Conservation (phyloP, 805 yeast species). For the Kurtzmaniella cleridarum region DNA sequence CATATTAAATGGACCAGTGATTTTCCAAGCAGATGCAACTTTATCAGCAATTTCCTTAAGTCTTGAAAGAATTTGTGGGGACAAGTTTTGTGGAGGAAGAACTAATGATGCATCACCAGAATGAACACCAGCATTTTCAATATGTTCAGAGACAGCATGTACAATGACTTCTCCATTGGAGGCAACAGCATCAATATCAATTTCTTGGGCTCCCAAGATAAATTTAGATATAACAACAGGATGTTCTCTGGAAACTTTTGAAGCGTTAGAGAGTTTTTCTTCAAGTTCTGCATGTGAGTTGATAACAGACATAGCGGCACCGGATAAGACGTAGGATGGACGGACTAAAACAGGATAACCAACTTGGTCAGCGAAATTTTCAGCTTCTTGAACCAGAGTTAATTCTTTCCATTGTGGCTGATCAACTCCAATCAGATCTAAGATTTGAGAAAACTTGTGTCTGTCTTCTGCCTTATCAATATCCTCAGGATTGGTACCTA, state of each 20-base stretch:
- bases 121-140: slow-evolving; percentile 97
- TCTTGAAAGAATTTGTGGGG: slow-evolving; percentile 60
- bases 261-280: slow-evolving; percentile 76
- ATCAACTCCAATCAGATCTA: slow-evolving; percentile 88
- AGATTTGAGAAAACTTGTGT: slow-evolving; percentile 91
- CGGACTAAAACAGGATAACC: slow-evolving; percentile 95
- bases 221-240: slow-evolving; percentile 97
- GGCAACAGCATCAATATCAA: slow-evolving; percentile 97
- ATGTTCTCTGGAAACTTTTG: slow-evolving; percentile 90
- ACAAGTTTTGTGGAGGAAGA: slow-evolving; percentile 82
- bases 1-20: slow-evolving; percentile 98
- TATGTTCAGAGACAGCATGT: slow-evolving; percentile 96
- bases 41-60: slow-evolving; percentile 86
- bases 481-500: slow-evolving; percentile 92
- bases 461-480: slow-evolving; percentile 98
- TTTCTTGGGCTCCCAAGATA: slow-evolving; percentile 93
- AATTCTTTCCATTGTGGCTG: slow-evolving; percentile 98
- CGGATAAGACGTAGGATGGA: slow-evolving; percentile 94
- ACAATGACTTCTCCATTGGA: slow-evolving; percentile 80
- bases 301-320: slow-evolving; percentile 98
- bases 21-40: slow-evolving; percentile 91
- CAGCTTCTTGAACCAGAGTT: slow-evolving; percentile 80
- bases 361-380: slow-evolving; percentile 75
- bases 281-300: slow-evolving; percentile 74
- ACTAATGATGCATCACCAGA: slow-evolving; percentile 97